phyloP scores from a whole-genome alignment of 2,329 filamentous ascomycete genomes.

The Fusarium domesticum region DNA sequence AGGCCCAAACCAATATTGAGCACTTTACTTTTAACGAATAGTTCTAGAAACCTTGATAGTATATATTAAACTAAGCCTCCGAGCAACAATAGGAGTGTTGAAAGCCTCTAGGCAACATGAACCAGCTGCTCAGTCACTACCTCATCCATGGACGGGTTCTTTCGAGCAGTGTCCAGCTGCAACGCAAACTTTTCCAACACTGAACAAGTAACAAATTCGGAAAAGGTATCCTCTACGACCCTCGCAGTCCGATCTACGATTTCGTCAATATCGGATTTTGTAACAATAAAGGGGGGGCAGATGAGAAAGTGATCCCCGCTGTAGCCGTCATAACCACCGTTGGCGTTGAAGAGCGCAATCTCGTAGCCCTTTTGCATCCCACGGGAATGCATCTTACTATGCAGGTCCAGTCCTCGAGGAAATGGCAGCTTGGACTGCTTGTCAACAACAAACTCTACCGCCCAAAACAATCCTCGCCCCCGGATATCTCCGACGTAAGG shows the following conservation, averaged over 20 bases:
- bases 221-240: constrained; percentile 19
- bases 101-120: constrained; percentile 1
- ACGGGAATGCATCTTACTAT: constrained; percentile 12
- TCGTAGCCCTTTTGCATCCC: constrained; percentile 22
- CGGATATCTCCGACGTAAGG: constrained; percentile 22
- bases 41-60: no score
- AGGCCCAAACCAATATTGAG: no score
- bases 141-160: not conserved
- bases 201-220: constrained; percentile 8
- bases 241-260: constrained; percentile 18
- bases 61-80: no score
- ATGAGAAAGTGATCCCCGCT: constrained; percentile 21
- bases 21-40: no score
- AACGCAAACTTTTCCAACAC: constrained; percentile 19
- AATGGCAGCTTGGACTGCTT: constrained; percentile 20
- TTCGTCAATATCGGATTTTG: constrained; percentile 14
- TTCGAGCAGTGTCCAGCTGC: constrained; percentile 12
- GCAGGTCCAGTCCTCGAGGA: constrained; percentile 11
- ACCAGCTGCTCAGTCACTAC: not conserved
- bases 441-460: constrained; percentile 22
- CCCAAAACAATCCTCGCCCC: constrained; percentile 20
- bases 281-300: constrained; percentile 20
- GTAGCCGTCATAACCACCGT: constrained; percentile 22
- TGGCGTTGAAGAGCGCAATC: constrained; percentile 21
- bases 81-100: no score